Conservation (phyloP, 73 alveolate genomes). For the Durusdinium trenchii region DNA sequence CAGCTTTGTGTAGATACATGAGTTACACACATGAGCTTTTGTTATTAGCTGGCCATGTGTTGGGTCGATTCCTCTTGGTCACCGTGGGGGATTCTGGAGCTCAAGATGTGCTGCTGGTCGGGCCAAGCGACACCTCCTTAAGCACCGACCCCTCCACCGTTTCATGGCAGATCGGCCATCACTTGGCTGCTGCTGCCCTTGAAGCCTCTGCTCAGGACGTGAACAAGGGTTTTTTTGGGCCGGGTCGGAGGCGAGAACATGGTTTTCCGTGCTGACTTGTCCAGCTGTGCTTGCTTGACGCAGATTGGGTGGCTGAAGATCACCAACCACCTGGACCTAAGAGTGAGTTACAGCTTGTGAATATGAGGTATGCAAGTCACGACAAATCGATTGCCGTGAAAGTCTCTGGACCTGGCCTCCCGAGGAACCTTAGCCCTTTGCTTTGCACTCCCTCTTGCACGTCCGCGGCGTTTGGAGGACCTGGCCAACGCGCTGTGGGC, state of each 20-base stretch:
- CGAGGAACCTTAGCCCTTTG: neutral
- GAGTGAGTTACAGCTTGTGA: no score
- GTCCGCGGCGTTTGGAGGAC: neutral
- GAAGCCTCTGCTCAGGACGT: constrained; percentile 18
- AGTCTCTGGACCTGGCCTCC: neutral
- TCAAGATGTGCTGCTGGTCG: neutral
- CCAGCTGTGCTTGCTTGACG: no score
- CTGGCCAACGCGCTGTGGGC: constrained; percentile 10
- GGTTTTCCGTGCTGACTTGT: no score
- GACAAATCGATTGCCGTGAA: neutral
- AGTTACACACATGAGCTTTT: neutral
- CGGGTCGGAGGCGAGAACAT: neutral
- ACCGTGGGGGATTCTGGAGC: neutral
- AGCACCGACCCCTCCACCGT: no score
- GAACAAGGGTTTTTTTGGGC: neutral
- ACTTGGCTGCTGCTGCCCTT: neutral
- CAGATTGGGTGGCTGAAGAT: no score
- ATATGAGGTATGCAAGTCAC: no score
- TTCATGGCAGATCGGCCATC: neutral
- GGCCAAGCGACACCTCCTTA: no score
- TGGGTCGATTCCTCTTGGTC: neutral
- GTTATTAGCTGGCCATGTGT: neutral
- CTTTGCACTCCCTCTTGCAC: neutral
- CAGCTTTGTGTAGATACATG: neutral
- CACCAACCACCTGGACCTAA: no score